Evolutionary conservation across 208 protist species (phyloP), one percentile per base, ranked within the genome.

Genomic region (Leishmania gerbilli): DNA sequence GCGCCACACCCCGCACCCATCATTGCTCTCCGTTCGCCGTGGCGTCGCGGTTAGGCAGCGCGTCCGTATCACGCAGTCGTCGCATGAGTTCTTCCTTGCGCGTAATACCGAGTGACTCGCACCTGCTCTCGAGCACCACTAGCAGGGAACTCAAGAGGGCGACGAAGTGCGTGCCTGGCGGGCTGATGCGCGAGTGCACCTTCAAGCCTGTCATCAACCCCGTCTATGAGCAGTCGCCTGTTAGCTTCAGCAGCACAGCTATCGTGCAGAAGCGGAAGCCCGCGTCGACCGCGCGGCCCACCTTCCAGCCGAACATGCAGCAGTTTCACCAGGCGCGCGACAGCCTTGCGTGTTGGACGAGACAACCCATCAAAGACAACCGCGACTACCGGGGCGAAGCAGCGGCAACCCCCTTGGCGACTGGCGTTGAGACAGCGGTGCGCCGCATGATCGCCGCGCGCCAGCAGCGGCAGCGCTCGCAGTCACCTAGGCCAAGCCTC

Each of bases 131-230:
- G 47, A 84, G 65, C 62, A 85, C 79, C 2, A 62, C 71, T 17
- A 85, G 79, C 51, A 79, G 58, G 21, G 71, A 79, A 17, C 58
- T 68, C 67, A 86, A 86, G 71, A 86, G 56, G 74, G 34, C 84
- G 64, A 64, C 62, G 58, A 89, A 84, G 79, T 82, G 86, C 65
- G 76, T 79, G 27, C 53, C 84, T 13, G 89, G 87, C 74, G 83
- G 89, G 62, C 86, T 85, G 56, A 88, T 91, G 82, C 79, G 76
- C 27, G 88, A 87, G 77, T 93, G 90, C 79, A 93, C 90, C 58
- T 93, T 93, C 80, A 76, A 77, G 34, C 90, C 90, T 27, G 69
- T 68, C 9, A 92, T 92, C 69, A 92, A 92, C 81, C 74, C 81
- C 62, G 65, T 47, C 37, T 47, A 27, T 51, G 42, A 72, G 17